Base-by-base conservation (phyloP, 2,329 filamentous ascomycete genomes). In the Aulographum hederae region DNA sequence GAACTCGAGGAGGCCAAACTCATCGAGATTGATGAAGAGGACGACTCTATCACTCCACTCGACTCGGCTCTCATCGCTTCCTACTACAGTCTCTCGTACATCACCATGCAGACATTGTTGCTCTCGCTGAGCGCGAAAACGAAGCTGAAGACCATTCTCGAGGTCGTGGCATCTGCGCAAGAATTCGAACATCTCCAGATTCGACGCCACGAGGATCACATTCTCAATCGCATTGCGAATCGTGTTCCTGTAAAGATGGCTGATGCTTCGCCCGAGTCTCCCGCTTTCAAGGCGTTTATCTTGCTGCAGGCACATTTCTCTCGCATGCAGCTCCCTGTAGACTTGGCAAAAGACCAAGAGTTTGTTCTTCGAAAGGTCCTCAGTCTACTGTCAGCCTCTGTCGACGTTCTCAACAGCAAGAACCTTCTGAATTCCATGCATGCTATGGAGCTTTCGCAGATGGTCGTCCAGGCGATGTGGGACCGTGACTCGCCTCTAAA, bases 401-500 rank as follows among this genome's bases (percentile, higher is more conserved):
- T 95, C 15, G 89, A 98, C 51, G 84, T 98, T 12, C 67, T 98
- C 21, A 93, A 84, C 6, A 94, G 85, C 1, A 85, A 98, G 45
- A 89, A 86, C 11, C 82, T 94, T 46, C 67, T 98, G 38, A 98
- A 98, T 49, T 86, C 89, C 37, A 92, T 94, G 76, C 85, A 78
- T 45, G 89, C 89, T 18, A 98, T 98, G 86, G 89, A 98, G 53
- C 82, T 98, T 69, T 92, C 81, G 10, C 89, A 98, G 51, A 98
- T 98, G 89, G 81, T 91, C 32, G 85, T 98, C 3, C 89, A 98
- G 57, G 85, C 78, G 31, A 93, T 95, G 81, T 98, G 89, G 89
- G 86, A 98, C 57, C 78, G 85, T 35, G 89, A 98, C 53, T 91
- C 80, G 45, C 85, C 89, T 25, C 67, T 98, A 42, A 94, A 94